Conservation (phyloP, 495 filamentous ascomycete genomes). For the Penicillium antarcticum region DNA sequence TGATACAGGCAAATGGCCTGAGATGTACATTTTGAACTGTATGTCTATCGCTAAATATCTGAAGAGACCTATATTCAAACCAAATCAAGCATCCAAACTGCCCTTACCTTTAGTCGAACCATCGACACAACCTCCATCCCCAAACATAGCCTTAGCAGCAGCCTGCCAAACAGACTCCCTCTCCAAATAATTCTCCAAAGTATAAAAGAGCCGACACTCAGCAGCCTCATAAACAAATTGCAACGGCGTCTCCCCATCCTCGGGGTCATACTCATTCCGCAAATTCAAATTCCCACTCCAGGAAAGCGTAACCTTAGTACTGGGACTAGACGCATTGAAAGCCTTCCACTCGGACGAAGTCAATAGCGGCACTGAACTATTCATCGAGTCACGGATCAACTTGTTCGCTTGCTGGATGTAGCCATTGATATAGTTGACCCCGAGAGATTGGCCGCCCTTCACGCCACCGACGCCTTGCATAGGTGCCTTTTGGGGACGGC, state of each 20-base stretch:
- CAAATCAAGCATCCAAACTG: conserved; percentile 16
- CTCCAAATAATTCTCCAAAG: conserved; percentile 23
- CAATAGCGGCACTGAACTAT: conserved; percentile 25
- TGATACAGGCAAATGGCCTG: no score
- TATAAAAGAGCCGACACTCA: conserved; percentile 39
- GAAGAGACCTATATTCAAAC: neutral
- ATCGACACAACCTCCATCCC: conserved; percentile 20
- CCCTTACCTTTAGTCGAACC: conserved; percentile 26
- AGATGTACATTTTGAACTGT: no score
- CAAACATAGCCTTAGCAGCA: conserved; percentile 28
- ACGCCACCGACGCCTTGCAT: conserved; percentile 64
- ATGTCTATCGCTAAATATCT: no score
- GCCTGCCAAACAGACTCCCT: conserved; percentile 27
- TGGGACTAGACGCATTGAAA: conserved; percentile 25
- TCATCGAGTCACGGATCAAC: conserved; percentile 11
- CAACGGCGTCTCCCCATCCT: conserved; percentile 26
- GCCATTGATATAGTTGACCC: conserved; percentile 26
- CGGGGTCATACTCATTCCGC: conserved; percentile 28
- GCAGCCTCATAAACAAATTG: conserved; percentile 39
- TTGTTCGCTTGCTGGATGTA: conserved; percentile 28
- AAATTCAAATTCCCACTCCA: conserved; percentile 28
- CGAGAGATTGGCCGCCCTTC: conserved; percentile 45
- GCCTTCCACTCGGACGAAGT: conserved; percentile 30
- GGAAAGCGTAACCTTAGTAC: conserved; percentile 9
- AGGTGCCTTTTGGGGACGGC: conserved; percentile 49